phyloP scores from a whole-genome alignment of 495 filamentous ascomycete species.

The Penicillium coffeae region DNA sequence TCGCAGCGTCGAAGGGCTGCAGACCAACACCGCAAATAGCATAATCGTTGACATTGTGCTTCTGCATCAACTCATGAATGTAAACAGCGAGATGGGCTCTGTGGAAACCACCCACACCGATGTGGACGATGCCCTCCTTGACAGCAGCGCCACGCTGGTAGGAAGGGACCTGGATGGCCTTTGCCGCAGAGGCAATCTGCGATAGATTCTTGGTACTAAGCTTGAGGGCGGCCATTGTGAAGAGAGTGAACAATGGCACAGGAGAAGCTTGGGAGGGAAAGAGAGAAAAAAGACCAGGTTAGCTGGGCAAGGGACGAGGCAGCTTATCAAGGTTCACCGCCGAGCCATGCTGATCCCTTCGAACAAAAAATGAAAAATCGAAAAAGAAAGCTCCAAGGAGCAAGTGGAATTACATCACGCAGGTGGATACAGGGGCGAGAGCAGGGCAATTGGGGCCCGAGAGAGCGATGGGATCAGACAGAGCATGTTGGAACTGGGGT shows the following conservation, averaged over 20 bases:
- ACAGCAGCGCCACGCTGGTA: conserved; percentile 36
- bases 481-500: neutral
- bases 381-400: neutral
- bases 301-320: neutral
- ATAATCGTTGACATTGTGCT: conserved; percentile 39
- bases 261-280: neutral
- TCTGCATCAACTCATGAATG: conserved; percentile 44
- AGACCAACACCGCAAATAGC: conserved; percentile 47
- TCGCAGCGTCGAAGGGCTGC: conserved; percentile 41
- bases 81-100: conserved; percentile 47
- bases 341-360: neutral
- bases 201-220: conserved; percentile 38
- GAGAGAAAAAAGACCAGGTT: neutral
- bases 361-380: neutral
- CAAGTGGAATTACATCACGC: neutral
- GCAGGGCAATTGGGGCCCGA: neutral
- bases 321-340: neutral
- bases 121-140: conserved; percentile 49
- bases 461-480: neutral
- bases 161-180: conserved; percentile 30
- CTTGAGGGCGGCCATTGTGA: conserved; percentile 37
- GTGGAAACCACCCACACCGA: conserved; percentile 50
- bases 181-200: conserved; percentile 29
- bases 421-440: neutral
- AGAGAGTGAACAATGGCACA: neutral